phyloP scores from a whole-genome alignment of 1,139 yeast genomes.

The Suhomyces kunorum region DNA sequence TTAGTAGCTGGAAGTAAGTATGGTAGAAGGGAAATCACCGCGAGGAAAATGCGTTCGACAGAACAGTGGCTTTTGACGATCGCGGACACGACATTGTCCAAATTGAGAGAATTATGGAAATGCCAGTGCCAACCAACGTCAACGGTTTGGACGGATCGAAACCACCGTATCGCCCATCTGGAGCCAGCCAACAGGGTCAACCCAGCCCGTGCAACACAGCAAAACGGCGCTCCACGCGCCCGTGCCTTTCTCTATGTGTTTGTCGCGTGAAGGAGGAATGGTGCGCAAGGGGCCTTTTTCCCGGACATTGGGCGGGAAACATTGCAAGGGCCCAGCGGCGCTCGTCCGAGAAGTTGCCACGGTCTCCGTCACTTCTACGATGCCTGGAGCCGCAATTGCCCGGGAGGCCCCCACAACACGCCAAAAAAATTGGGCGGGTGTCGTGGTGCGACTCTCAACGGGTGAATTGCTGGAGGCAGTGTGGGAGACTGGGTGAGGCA shows the following conservation, averaged over 20 bases:
- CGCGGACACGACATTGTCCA: slow-evolving; percentile 7
- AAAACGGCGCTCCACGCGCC: neutral
- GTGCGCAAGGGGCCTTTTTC: neutral
- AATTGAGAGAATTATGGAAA: slow-evolving; percentile 5
- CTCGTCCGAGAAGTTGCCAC: no score
- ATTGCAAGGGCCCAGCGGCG: no score
- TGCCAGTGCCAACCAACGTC: slow-evolving; percentile 3
- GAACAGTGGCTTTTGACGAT: slow-evolving; percentile 9
- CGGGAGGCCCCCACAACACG: neutral
- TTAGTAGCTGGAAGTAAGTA: slow-evolving; percentile 6
- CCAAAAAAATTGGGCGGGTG: neutral
- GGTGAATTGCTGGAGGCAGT: slow-evolving; percentile 8
- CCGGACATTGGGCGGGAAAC: no score
- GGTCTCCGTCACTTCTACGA: neutral
- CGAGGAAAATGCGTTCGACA: slow-evolving; percentile 8
- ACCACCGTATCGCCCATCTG: neutral
- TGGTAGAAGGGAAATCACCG: slow-evolving; percentile 5
- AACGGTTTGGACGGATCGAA: slow-evolving; percentile 2
- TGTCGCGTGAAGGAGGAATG: neutral
- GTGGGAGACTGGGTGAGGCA: neutral
- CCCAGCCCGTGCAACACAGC: neutral
- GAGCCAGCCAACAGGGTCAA: neutral
- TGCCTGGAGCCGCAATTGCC: neutral
- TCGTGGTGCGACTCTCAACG: slow-evolving; percentile 11
- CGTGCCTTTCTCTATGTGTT: no score